Percentiles rank a stretch among this genome's conserved stretches.
phyloP scores from a whole-genome alignment of 768 basidiomycete species.

The Pleurotus citrinopileatus region DNA sequence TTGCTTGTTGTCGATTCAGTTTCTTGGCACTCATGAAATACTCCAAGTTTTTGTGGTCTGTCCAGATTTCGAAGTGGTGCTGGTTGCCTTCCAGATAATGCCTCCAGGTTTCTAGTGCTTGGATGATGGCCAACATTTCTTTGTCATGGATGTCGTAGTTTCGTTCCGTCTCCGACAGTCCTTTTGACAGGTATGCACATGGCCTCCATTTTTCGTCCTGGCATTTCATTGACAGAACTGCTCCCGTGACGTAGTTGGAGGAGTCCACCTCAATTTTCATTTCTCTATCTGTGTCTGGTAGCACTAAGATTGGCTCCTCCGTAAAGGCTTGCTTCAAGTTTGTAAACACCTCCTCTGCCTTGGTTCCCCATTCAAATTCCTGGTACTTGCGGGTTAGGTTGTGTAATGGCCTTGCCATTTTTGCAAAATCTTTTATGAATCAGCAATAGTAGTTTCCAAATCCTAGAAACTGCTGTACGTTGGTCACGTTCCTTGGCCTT shows the following conservation, averaged over 20 bases:
- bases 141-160: constrained; percentile 43
- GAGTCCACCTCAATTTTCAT: too few relatives aligned
- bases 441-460: constrained; percentile 35
- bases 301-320: too few relatives aligned
- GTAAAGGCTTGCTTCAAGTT: too few relatives aligned
- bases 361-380: constrained; percentile 18
- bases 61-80: constrained; percentile 25
- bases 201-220: too few relatives aligned
- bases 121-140: constrained; percentile 48
- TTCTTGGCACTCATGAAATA: constrained; percentile 43
- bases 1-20: too few relatives aligned
- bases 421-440: constrained; percentile 29
- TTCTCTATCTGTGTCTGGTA: too few relatives aligned
- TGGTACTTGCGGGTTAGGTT: constrained; percentile 18
- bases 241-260: too few relatives aligned
- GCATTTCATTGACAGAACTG: too few relatives aligned
- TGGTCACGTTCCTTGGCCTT: constrained; percentile 28
- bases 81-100: constrained; percentile 21
- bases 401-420: constrained; percentile 20
- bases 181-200: too few relatives aligned
- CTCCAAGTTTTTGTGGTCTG: constrained; percentile 38
- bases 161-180: too few relatives aligned
- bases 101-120: constrained; percentile 23
- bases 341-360: constrained; percentile 29
- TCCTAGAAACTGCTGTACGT: too few relatives aligned